Conservation (phyloP, 257 asterid species). For the Fraxinus excelsior region DNA sequence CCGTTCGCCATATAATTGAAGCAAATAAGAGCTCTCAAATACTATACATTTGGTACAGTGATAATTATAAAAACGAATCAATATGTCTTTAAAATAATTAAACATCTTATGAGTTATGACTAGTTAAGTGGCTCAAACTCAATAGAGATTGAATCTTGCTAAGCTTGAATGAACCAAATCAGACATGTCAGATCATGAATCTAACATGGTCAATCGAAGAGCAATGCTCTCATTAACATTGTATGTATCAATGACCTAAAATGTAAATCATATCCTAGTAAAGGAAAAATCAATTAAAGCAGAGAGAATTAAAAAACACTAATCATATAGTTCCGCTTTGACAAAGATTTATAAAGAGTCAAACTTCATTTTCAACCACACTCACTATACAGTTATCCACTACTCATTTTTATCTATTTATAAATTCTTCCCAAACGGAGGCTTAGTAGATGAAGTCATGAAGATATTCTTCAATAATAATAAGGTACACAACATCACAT, state of each 20-base stretch:
- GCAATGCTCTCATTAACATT: neutral
- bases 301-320: constrained; percentile 1
- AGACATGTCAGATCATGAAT: neutral
- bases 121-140: neutral
- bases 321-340: neutral
- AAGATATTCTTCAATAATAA: constrained; percentile 10
- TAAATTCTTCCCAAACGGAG: too few species aligned
- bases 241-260: neutral
- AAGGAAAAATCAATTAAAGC: neutral
- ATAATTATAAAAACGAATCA: neutral
- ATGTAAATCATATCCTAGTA: neutral
- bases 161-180: neutral
- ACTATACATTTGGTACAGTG: neutral
- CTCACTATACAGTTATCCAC: too few species aligned
- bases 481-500: constrained; percentile 3
- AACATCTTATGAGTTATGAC: neutral
- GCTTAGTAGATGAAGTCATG: neutral
- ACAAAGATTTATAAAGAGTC: too few species aligned
- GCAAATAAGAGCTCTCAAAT: neutral
- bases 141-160: neutral
- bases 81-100: neutral
- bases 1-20: neutral
- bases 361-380: too few species aligned
- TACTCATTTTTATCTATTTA: too few species aligned
- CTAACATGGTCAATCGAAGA: neutral